A percentile compares a stretch with the other conserved stretches of the same genome.
Evolutionary conservation across 1,139 yeast species (phyloP).

Genomic region (Yamadazyma membranifaciens): DNA sequence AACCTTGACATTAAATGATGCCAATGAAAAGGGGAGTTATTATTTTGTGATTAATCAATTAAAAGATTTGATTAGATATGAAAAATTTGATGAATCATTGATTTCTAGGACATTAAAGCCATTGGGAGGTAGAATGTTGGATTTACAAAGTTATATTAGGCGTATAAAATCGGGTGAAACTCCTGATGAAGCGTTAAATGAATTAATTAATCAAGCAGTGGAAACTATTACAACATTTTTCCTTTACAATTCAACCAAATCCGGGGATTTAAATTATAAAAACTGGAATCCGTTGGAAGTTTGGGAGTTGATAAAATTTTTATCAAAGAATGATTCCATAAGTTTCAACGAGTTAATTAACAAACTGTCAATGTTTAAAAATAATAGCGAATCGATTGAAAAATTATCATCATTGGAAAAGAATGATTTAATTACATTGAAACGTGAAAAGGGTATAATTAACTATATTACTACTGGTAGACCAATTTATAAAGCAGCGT

Average conservation of each 20-base stretch:
- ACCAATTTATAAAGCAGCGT: slow-evolving; percentile 84
- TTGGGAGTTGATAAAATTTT: slow-evolving; percentile 74
- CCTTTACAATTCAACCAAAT: slow-evolving; percentile 39
- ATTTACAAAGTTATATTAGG: slow-evolving; percentile 84
- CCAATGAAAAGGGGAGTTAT: slow-evolving; percentile 67
- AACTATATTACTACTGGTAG: slow-evolving; percentile 70
- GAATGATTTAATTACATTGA: slow-evolving; percentile 68
- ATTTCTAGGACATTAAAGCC: slow-evolving; percentile 53
- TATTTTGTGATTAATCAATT: slow-evolving; percentile 69
- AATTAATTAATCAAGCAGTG: slow-evolving; percentile 80
- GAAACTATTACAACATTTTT: slow-evolving; percentile 87
- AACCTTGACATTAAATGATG: slow-evolving; percentile 74
- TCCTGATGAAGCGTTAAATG: slow-evolving; percentile 71
- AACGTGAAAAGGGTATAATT: slow-evolving; percentile 74
- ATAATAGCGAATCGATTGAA: slow-evolving; percentile 45
- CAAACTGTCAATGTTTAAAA: slow-evolving; percentile 60
- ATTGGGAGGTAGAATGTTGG: slow-evolving; percentile 93
- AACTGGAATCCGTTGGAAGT: slow-evolving; percentile 80
- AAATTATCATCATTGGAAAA: slow-evolving; percentile 74
- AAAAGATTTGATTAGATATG: slow-evolving; percentile 21
- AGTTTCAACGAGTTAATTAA: slow-evolving; percentile 52
- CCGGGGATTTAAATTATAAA: slow-evolving; percentile 23
- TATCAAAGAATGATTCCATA: slow-evolving; percentile 49
- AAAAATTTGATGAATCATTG: slow-evolving; percentile 39
- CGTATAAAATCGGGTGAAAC: slow-evolving; percentile 85